Percentiles rank a stretch among this genome's conserved stretches.
Conservation (phyloP, 2,329 filamentous ascomycete species). For the Leptoxyphium fumago region DNA sequence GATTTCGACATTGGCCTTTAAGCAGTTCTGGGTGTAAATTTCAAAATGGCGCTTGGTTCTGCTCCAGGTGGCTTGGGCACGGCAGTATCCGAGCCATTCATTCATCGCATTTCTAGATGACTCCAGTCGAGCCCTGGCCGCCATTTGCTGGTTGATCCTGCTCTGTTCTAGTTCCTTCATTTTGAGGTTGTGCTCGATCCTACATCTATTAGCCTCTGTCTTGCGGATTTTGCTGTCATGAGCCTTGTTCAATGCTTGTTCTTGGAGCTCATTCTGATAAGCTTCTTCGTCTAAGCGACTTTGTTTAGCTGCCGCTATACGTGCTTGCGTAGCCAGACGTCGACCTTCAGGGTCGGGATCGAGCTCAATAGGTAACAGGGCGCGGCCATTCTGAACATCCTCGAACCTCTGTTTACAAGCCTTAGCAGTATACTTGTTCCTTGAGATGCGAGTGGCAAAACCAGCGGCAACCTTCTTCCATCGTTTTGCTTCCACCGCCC, state of each 20-base stretch:
- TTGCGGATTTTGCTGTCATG: neutral
- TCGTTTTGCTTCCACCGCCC: conserved; percentile 27
- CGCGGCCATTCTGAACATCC: conserved; percentile 27
- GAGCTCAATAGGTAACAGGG: conserved; percentile 29
- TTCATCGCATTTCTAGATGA: neutral
- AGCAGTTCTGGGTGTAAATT: neutral
- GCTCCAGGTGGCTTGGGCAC: conserved; percentile 1
- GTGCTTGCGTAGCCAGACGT: conserved; percentile 16
- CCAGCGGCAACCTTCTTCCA: conserved; percentile 24
- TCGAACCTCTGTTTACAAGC: conserved; percentile 32
- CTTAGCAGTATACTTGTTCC: conserved; percentile 29
- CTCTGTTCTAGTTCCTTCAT: neutral
- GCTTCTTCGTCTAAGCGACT: conserved; percentile 8
- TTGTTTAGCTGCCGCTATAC: conserved; percentile 14
- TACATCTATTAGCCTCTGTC: neutral
- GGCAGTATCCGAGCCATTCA: conserved; percentile 3
- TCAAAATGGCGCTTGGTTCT: conserved; percentile 1
- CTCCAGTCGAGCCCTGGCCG: neutral
- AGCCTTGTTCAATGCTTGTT: conserved; percentile 1
- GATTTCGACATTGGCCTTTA: neutral
- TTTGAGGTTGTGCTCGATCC: neutral
- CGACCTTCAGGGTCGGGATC: conserved; percentile 27
- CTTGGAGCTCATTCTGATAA: conserved; percentile 4
- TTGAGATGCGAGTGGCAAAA: conserved; percentile 23
- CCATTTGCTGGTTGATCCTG: neutral